Conservation (phyloP, 2,329 filamentous ascomycete genomes). For the Reticulascus tulasneorum region DNA sequence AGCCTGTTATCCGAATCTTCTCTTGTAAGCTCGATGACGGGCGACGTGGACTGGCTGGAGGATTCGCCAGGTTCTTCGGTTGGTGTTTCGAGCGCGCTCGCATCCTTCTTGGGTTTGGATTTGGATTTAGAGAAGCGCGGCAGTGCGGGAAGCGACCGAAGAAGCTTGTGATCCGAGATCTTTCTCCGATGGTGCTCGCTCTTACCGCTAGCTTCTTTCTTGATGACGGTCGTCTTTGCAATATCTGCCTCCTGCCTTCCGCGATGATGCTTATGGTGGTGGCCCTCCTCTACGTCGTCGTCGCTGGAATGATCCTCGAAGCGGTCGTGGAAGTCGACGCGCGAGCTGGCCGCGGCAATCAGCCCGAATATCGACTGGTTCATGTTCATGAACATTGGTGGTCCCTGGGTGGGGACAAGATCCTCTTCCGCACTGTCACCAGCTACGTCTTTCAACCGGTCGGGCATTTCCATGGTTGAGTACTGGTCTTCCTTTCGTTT, state of each 20-base stretch:
- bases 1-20: conserved; percentile 41
- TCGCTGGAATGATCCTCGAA: conserved; percentile 77
- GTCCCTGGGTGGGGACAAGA: conserved; percentile 38
- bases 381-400: conserved; percentile 65
- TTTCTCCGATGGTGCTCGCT: conserved; percentile 49
- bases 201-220: conserved; percentile 28
- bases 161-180: conserved; percentile 52
- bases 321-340: conserved; percentile 74
- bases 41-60: conserved; percentile 16
- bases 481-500: conserved; percentile 33
- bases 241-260: conserved; percentile 20
- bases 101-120: conserved; percentile 40
- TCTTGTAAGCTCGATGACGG: conserved; percentile 8
- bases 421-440: conserved; percentile 47
- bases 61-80: conserved; percentile 27
- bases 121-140: conserved; percentile 39
- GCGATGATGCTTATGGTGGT: conserved; percentile 34
- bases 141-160: conserved; percentile 62
- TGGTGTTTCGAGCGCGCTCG: conserved; percentile 33
- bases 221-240: conserved; percentile 26
- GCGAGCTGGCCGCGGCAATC: conserved; percentile 82
- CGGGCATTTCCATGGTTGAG: conserved; percentile 46
- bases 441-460: conserved; percentile 46
- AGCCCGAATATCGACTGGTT: conserved; percentile 94
- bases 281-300: conserved; percentile 24